Base-by-base conservation (phyloP, 768 basidiomycete genomes). In the Suillus clintonianus region DNA sequence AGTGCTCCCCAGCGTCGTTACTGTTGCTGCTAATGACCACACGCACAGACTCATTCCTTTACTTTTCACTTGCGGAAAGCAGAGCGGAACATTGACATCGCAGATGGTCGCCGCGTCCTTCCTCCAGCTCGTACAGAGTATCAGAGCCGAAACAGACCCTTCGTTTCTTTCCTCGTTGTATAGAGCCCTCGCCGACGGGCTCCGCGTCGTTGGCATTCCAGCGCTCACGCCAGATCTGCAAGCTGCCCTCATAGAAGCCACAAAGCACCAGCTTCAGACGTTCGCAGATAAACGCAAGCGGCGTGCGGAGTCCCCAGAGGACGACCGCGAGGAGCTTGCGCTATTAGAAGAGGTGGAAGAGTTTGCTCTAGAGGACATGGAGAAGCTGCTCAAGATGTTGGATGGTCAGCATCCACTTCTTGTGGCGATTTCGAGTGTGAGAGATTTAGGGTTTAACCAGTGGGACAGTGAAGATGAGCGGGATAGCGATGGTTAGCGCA, bases 301-400 rank as follows among this genome's bases (percentile, higher is more conserved):
- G 3, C 82, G 91, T 24, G 74, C 81, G 5, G 74, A 80, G 62
- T 69, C 80, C 19, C 75, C 75, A 15, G 79, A 80, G 61, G 84
- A 86, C 60, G 89, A 92, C 58, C 78, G 79, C 62, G 90, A 92
- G 65, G 91, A 93, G 66, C 75, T 91, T 67, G 84, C 84, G 72
- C 72, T 92, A 60, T 71, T 91, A 43, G 90, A 94, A 74, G 91
- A 94, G 80, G 88, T 92, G 77, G 92, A 92, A 72, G 91, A 91
- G 62, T 92, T 89, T 70, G 89, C 87, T 67, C 72, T 92, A 67
- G 91, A 92, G 72, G 92, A 92, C 72, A 91, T 93, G 87, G 82
- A 77, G 51, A 89, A 85, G 80, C 80, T 89, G 76, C 69, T 92
- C 60, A 65, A 68, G 48, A 65, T 78, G 64, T 77, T 93, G 61